A percentile compares a stretch with the other conserved stretches of the same genome.
phyloP scores from a whole-genome alignment of 306 rosid genomes.

The Quercus robur region DNA sequence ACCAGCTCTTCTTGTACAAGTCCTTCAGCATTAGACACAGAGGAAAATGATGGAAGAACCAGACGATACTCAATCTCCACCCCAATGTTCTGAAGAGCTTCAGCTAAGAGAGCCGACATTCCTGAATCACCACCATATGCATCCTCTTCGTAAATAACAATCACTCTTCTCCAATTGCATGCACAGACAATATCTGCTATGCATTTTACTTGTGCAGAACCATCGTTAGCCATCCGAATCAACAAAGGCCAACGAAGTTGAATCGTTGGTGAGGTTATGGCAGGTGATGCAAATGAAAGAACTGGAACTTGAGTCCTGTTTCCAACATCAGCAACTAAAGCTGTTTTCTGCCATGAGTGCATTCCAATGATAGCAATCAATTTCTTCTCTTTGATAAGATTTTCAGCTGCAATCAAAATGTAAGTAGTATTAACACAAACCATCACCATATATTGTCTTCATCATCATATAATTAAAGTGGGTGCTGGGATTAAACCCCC shows the following conservation, averaged over 20 bases:
- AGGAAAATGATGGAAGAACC: constrained; percentile 26
- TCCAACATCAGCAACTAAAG: constrained; percentile 53
- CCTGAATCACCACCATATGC: constrained; percentile 17
- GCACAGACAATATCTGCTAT: constrained; percentile 38
- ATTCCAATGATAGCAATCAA: constrained; percentile 44
- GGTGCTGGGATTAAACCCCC: too few relatives aligned
- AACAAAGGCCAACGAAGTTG: constrained; percentile 50
- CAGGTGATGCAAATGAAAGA: constrained; percentile 46
- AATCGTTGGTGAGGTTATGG: constrained; percentile 24
- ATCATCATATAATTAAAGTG: too few relatives aligned
- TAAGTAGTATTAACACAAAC: too few relatives aligned
- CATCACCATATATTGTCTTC: too few relatives aligned
- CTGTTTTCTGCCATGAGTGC: constrained; percentile 55
- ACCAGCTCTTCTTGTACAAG: constrained; percentile 2
- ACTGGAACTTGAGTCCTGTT: constrained; percentile 37
- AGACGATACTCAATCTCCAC: constrained; percentile 27
- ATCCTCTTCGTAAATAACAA: constrained; percentile 50
- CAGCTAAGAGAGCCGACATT: constrained; percentile 14
- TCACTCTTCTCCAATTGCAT: constrained; percentile 31
- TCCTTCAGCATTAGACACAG: constrained; percentile 12
- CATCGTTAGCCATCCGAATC: constrained; percentile 38
- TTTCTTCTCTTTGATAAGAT: constrained; percentile 16
- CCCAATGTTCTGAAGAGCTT: constrained; percentile 24
- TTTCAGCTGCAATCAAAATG: constrained; percentile 31
- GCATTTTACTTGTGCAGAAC: constrained; percentile 40